Conservation (phyloP, 257 asterid genomes). For the Cinchona pubescens region DNA sequence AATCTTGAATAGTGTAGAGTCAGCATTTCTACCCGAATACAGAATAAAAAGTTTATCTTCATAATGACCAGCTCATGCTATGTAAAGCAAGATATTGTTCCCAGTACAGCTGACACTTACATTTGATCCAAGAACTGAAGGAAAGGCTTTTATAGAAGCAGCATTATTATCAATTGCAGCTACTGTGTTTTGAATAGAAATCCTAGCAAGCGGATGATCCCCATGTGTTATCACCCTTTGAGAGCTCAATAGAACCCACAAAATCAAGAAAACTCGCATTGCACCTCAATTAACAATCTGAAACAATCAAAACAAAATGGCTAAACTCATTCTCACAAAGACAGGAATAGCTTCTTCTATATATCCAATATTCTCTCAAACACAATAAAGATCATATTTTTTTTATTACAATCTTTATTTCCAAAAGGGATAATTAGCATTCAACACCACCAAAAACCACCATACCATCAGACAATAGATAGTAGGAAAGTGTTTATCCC, state of each 20-base stretch:
- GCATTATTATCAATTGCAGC: constrained; percentile 49
- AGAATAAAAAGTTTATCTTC: too few relatives aligned
- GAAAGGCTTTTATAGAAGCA: constrained; percentile 62
- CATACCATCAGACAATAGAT: not conserved
- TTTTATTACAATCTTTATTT: not conserved
- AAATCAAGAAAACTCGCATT: constrained; percentile 43
- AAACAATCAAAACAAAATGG: not conserved
- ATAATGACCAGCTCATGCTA: not conserved
- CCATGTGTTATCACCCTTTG: constrained; percentile 55
- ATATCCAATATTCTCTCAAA: not conserved
- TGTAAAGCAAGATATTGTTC: not conserved
- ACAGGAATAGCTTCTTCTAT: not conserved
- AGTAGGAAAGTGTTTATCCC: not conserved
- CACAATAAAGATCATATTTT: constrained; percentile 1
- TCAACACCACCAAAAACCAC: not conserved
- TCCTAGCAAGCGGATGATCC: constrained; percentile 60
- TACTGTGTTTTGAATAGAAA: constrained; percentile 55
- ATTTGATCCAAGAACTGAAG: constrained; percentile 66
- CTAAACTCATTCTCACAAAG: not conserved
- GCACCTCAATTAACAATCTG: constrained; percentile 19
- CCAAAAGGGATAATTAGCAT: not conserved
- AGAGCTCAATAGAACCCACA: constrained; percentile 38
- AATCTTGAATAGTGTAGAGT: not conserved
- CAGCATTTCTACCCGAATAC: too few relatives aligned
- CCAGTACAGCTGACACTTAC: constrained; percentile 30